Base-by-base conservation (phyloP, 2,329 filamentous ascomycete species). In the Penicillium sp. region DNA sequence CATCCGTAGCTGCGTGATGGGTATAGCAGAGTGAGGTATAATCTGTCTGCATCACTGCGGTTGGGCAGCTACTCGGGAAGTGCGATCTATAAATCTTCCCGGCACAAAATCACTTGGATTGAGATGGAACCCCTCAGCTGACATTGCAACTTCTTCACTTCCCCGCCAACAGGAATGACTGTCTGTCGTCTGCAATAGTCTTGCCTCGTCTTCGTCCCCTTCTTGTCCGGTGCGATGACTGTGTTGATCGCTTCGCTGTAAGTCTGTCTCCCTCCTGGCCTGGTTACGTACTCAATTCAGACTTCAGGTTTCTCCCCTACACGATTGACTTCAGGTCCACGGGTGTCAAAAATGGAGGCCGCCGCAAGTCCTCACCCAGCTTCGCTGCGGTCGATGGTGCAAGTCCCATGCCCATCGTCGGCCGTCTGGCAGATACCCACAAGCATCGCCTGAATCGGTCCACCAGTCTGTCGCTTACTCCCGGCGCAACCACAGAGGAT, bases 401-500 rank as follows among this genome's bases (percentile, higher is more conserved):
- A 3, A 40, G 33, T 26, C 42, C 48, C 2, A 35, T 35, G 18
- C 44, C 48, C 20, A 50, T 57, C 12, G 38, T 55, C 45, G 56
- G 52, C 10, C 50, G 48, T 5, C 35, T 54, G 18, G 44, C 52
- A 6, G 56, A 54, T 30, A 30, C 45, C 20, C 44, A 39, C 30
- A 44, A 41, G 35, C 33, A 41, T 22, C 51, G 41, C 12, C 44
- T 35, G n/a, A n/a, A n/a, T 5, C 50, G 51, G 32, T 50, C 47
- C 9, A 30, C 49, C 20, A 56, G 45, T 29, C 40, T 53, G 12
- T 47, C 57, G 22, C 43, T 60, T 30, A 67, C 60, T 10, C 64
- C 64, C 4, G 64, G 63, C 12, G 61, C 61, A 16, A 65, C 61
- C 1, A 64, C 57, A 10, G 60, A 63, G 18, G 52, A 64, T 27